Conservation (phyloP, 2,329 filamentous ascomycete species). For the Salinomyces thailandicus region DNA sequence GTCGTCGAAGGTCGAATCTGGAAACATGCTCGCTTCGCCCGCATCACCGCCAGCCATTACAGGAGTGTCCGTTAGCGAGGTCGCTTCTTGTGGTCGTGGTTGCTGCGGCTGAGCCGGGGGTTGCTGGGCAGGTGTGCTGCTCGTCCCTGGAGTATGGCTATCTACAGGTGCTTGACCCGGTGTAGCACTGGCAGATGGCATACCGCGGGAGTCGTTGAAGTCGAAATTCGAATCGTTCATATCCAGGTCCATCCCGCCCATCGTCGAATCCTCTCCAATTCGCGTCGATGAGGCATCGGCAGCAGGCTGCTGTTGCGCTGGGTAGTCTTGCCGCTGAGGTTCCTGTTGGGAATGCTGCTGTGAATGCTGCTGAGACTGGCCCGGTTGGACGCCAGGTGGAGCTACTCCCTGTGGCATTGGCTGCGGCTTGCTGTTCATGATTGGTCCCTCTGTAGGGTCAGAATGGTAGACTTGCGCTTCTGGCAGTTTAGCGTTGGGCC, state of each 20-base stretch:
- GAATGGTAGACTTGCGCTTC: conserved; percentile 2
- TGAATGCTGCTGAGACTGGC: conserved; percentile 1
- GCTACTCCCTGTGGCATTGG: background rate
- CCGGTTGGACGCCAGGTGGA: conserved; percentile 4
- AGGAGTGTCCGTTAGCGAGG: background rate
- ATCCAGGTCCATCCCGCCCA: conserved; percentile 19
- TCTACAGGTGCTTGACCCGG: background rate
- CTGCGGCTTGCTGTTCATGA: background rate
- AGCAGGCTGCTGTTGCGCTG: conserved; percentile 29
- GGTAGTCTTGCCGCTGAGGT: conserved; percentile 1
- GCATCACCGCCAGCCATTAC: background rate
- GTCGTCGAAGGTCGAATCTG: conserved; percentile 18
- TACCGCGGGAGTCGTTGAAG: conserved; percentile 6
- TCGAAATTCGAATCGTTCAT: conserved; percentile 7
- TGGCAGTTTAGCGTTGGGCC: background rate
- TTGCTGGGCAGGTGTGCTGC: background rate
- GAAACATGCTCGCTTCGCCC: conserved; percentile 1
- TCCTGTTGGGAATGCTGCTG: conserved; percentile 3
- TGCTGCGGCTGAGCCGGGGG: conserved; percentile 1
- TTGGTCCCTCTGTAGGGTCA: conserved; percentile 1
- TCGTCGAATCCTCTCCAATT: conserved; percentile 11
- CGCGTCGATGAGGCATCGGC: conserved; percentile 11
- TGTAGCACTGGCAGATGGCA: background rate
- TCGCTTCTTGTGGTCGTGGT: background rate
- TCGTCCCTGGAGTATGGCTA: background rate